Conservation (phyloP, 306 rosid genomes). For the Castanopsis chinensis region DNA sequence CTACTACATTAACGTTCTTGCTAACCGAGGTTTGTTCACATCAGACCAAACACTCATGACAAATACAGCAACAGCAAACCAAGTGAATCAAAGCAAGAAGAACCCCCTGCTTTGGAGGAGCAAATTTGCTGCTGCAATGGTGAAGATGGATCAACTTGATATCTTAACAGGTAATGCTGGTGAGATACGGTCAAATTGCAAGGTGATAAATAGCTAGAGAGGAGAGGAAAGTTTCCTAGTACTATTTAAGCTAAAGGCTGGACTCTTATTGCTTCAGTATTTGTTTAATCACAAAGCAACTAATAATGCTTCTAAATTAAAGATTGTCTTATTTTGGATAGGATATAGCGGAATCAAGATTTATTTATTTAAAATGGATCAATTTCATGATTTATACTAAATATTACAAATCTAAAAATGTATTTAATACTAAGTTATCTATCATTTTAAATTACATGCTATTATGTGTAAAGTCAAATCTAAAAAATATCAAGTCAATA, state of each 20-base stretch:
- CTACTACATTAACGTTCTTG: constrained; percentile 41
- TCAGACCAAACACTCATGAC: constrained; percentile 68
- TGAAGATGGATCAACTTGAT: constrained; percentile 63
- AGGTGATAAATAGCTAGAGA: constrained; percentile 35
- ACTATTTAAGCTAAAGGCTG: neutral
- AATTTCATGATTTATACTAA: too few relatives aligned
- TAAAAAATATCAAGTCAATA: too few relatives aligned
- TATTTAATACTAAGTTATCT: too few relatives aligned
- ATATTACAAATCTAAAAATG: too few relatives aligned
- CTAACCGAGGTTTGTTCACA: constrained; percentile 51
- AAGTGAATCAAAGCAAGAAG: constrained; percentile 46
- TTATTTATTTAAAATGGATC: too few relatives aligned
- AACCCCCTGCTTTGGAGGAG: constrained; percentile 36
- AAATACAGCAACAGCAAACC: constrained; percentile 37
- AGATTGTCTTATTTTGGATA: neutral
- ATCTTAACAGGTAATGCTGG: constrained; percentile 51
- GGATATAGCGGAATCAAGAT: too few relatives aligned
- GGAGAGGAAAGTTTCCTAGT: neutral
- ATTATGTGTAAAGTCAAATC: too few relatives aligned
- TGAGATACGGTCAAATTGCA: constrained; percentile 62
- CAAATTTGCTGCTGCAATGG: constrained; percentile 60
- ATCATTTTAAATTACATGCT: too few relatives aligned
- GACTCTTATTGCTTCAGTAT: neutral
- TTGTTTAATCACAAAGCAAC: constrained; percentile 16
- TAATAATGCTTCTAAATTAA: constrained; percentile 6